A percentile compares a stretch with the other conserved stretches of the same genome.
Evolutionary conservation across 225 moss, liverwort and hornwort genomes (phyloP).

Genomic region (Climacium dendroides): DNA sequence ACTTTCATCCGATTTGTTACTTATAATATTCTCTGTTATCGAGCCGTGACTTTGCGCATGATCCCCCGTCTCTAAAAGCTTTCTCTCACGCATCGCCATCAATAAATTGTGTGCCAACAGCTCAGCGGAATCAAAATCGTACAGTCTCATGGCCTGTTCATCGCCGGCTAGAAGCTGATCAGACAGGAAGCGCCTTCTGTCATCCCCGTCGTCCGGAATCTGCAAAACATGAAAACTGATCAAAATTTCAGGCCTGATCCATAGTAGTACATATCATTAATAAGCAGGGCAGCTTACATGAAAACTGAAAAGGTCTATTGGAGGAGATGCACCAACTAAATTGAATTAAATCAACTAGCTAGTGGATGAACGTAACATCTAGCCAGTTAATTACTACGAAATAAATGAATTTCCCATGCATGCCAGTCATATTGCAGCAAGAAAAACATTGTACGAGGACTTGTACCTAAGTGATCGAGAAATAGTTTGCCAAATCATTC

Average conservation of each 20-base stretch:
- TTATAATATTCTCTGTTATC: background rate
- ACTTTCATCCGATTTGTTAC: background rate
- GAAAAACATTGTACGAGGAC: background rate
- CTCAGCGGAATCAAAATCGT: slow-evolving; percentile 19
- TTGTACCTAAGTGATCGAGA: background rate
- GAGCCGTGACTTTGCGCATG: background rate
- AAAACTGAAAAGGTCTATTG: background rate
- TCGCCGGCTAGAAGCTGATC: slow-evolving; percentile 10
- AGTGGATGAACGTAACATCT: background rate
- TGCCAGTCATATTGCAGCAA: background rate
- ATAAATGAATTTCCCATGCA: background rate
- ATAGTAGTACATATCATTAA: background rate
- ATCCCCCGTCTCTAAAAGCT: slow-evolving; percentile 4
- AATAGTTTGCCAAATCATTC: background rate
- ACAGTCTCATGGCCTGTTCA: background rate
- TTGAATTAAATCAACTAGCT: background rate
- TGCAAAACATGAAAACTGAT: slow-evolving; percentile 25
- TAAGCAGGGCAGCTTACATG: background rate
- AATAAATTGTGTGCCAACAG: slow-evolving; percentile 22
- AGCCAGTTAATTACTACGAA: no score
- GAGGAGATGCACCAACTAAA: background rate
- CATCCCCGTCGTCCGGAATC: slow-evolving; percentile 10
- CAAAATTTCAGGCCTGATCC: slow-evolving; percentile 13
- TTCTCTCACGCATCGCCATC: slow-evolving; percentile 37
- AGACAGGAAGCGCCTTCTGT: background rate